Evolutionary conservation across 2,329 filamentous ascomycete species (phyloP).

Genomic region (Colletotrichum higginsianum): DNA sequence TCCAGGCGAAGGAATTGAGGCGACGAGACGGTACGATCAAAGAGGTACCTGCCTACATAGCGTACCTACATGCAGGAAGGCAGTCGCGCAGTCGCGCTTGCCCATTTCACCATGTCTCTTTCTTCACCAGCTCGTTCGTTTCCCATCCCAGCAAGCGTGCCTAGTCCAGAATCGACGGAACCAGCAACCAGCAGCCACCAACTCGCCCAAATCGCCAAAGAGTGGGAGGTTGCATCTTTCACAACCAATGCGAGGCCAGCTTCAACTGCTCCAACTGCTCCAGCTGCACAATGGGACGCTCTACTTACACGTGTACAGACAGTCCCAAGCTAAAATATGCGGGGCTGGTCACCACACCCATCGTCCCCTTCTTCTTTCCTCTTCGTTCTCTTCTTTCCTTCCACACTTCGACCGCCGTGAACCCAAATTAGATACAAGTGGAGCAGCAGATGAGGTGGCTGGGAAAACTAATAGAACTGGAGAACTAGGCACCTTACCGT

Average conservation of each 20-base stretch:
- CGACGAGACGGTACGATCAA: too few species aligned
- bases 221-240: neutral
- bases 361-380: neutral
- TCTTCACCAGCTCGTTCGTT: too few species aligned
- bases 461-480: neutral
- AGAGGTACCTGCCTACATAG: too few species aligned
- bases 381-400: neutral
- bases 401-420: neutral
- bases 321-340: slow-evolving; percentile 4
- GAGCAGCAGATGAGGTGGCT: slow-evolving; percentile 10
- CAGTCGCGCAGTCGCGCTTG: too few species aligned
- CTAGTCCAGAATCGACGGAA: too few species aligned
- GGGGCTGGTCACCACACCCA: slow-evolving; percentile 3
- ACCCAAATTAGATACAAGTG: neutral
- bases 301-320: neutral
- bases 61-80: too few species aligned
- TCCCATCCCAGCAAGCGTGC: too few species aligned
- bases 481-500: too few species aligned
- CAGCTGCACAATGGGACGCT: neutral
- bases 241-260: neutral
- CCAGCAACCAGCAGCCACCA: neutral
- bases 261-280: neutral
- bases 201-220: neutral
- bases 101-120: too few species aligned
- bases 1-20: too few species aligned